These are phyloP conservation scores for Eimeria brunetti DNA, from an alignment of 169 alveolate species.

Conservation along the genomic window DNA sequence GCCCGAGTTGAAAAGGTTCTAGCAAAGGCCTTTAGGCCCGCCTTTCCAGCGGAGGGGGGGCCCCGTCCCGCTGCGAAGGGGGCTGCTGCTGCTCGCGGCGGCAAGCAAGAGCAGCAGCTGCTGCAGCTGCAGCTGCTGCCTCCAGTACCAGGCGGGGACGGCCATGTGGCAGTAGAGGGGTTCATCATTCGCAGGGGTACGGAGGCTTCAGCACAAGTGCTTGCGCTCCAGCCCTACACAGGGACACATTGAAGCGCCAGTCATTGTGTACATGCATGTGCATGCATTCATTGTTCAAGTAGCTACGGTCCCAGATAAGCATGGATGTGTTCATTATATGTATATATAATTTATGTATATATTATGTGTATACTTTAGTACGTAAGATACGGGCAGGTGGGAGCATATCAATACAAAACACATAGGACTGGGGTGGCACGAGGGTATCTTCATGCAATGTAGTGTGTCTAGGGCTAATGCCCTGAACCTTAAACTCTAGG, in stretches of 20 bases:
- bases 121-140: constrained; percentile 48
- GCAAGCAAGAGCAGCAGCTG: not conserved
- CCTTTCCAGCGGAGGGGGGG: not conserved
- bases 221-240: not conserved
- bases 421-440: not conserved
- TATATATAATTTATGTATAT: not conserved
- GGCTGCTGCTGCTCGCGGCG: not conserved
- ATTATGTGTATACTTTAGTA: too few species aligned
- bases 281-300: not conserved
- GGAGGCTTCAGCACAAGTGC: not conserved
- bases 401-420: not conserved
- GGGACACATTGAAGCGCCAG: not conserved
- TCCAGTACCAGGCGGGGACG: not conserved
- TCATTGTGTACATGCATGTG: not conserved
- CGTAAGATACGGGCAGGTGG: not conserved
- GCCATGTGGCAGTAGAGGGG: constrained; percentile 68
- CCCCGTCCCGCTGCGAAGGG: not conserved
- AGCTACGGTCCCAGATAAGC: not conserved
- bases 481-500: not conserved
- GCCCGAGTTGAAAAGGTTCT: constrained; percentile 42
- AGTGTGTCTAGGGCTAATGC: not conserved
- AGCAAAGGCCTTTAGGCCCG: constrained; percentile 25
- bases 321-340: not conserved
- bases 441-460: not conserved
- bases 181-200: constrained; percentile 51